phyloP scores from a whole-genome alignment of 208 protist genomes.

The Trypanosoma melophagium region DNA sequence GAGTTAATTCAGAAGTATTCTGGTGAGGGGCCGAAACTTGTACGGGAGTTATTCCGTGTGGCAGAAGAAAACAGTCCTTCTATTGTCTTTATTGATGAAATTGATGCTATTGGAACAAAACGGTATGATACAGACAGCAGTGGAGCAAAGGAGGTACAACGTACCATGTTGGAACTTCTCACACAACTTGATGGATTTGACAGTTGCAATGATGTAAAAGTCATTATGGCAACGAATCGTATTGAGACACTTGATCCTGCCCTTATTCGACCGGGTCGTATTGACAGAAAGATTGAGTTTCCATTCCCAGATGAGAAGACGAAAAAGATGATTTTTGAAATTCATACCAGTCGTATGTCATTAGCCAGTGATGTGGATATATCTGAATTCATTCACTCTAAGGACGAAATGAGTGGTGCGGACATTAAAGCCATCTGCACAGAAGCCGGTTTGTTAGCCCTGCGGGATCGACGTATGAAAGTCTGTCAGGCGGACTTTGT shows the following conservation, averaged over 20 bases:
- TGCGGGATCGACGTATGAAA: conserved; percentile 99
- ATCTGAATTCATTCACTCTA: conserved; percentile 99
- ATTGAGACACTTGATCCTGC: conserved; percentile 99
- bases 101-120: conserved; percentile 99
- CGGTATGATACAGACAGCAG: conserved; percentile 97
- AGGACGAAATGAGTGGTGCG: conserved; percentile 99
- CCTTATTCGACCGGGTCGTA: conserved; percentile 99
- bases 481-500: conserved; percentile 99
- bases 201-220: conserved; percentile 99
- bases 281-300: conserved; percentile 99
- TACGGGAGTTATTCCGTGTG: conserved; percentile 99
- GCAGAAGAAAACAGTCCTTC: conserved; percentile 98
- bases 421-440: conserved; percentile 99
- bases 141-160: conserved; percentile 99
- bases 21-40: conserved; percentile 99
- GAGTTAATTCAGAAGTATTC: conserved; percentile 99
- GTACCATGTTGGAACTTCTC: conserved; percentile 99
- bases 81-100: conserved; percentile 99
- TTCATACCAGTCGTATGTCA: conserved; percentile 99
- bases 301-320: conserved; percentile 99
- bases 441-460: conserved; percentile 99
- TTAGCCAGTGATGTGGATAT: conserved; percentile 98
- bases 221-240: conserved; percentile 99
- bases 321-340: conserved; percentile 99
- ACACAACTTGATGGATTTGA: conserved; percentile 99